Conservation (phyloP, 306 rosid species). For the Luffa aegyptiaca region DNA sequence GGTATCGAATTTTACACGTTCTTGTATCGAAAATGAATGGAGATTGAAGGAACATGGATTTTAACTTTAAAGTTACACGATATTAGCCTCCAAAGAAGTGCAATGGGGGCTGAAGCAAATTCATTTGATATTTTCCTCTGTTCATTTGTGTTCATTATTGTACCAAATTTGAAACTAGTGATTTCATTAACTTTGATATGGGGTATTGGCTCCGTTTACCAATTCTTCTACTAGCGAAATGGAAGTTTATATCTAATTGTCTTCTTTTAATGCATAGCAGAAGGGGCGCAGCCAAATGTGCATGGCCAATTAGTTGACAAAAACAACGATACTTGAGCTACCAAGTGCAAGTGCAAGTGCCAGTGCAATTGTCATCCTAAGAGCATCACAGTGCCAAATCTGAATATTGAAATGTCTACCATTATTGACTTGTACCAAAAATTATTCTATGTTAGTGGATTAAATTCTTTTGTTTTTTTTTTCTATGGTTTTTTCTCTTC, state of each 20-base stretch:
- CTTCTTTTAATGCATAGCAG: slow-evolving; percentile 4
- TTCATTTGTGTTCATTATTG: neutral
- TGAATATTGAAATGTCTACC: neutral
- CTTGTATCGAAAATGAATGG: neutral
- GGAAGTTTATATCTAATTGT: neutral
- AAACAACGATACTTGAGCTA: neutral
- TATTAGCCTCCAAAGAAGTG: neutral
- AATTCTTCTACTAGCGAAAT: neutral
- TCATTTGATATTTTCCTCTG: neutral
- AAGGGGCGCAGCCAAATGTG: slow-evolving; percentile 3
- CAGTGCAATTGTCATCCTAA: neutral
- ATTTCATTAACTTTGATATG: neutral
- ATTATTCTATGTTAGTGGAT: neutral
- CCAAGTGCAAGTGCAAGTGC: neutral
- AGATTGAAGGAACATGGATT: neutral
- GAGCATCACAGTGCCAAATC: neutral
- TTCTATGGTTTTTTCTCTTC: neutral
- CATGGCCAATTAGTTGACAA: neutral
- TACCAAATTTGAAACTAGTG: neutral
- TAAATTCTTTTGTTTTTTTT: neutral
- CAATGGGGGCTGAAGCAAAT: neutral
- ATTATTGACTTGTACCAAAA: neutral
- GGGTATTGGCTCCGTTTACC: neutral
- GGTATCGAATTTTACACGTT: neutral
- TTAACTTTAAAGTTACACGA: neutral